A percentile compares a stretch with the other conserved stretches of the same genome.
phyloP scores from a whole-genome alignment of 306 rosid genomes.

The Medicago truncatula region DNA sequence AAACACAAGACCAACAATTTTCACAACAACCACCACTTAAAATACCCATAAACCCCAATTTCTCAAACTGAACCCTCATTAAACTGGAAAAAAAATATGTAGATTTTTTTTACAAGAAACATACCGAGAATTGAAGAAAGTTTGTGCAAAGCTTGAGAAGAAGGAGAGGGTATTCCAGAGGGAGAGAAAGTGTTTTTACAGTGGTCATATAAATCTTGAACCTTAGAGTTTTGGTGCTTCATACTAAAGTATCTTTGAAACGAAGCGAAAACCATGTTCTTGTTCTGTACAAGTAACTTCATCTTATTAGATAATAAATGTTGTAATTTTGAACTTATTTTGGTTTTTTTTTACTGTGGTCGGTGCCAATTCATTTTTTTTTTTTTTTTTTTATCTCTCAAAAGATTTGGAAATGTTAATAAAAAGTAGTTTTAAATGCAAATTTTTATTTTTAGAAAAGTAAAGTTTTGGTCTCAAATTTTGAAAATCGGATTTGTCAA shows the following conservation, averaged over 20 bases:
- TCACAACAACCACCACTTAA: not conserved
- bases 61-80: not conserved
- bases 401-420: no score
- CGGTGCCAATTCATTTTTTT: not conserved
- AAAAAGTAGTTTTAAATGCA: no score
- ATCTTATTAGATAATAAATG: conserved; percentile 53
- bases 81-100: not conserved
- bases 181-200: conserved; percentile 67
- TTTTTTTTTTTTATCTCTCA: no score
- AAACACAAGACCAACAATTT: not conserved
- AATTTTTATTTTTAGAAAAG: no score
- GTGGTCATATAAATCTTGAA: conserved; percentile 73
- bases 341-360: not conserved
- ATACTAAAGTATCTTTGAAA: conserved; percentile 57
- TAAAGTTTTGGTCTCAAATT: no score
- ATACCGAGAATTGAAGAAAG: conserved; percentile 79
- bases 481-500: no score
- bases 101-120: not conserved
- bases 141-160: conserved; percentile 56
- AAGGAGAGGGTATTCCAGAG: conserved; percentile 53
- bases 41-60: conserved; percentile 37
- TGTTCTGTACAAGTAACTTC: conserved; percentile 29
- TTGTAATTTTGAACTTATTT: conserved; percentile 43
- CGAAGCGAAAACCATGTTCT: conserved; percentile 45
- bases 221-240: conserved; percentile 58